These are phyloP conservation scores for Flaveria ramosissima DNA, from an alignment of 129 eudicot genomes.

Conservation along the genomic window DNA sequence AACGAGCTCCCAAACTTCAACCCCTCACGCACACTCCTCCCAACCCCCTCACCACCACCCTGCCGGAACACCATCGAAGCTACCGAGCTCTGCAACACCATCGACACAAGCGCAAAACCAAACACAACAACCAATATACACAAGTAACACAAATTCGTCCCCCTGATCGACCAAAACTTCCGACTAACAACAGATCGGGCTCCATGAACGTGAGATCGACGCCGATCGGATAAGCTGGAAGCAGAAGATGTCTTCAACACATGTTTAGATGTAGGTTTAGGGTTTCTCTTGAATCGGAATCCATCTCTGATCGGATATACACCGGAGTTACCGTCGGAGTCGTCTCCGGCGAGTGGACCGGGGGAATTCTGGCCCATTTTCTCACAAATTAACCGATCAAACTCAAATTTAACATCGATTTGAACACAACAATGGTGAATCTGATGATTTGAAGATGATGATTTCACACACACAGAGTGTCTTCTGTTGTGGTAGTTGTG, in stretches of 20 bases:
- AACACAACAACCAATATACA: slow-evolving; percentile 56
- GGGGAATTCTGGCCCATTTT: slow-evolving; percentile 43
- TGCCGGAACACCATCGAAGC: slow-evolving; percentile 54
- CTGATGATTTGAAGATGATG: slow-evolving; percentile 21
- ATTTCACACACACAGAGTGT: neutral
- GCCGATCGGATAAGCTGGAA: slow-evolving; percentile 48
- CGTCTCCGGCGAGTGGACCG: slow-evolving; percentile 41
- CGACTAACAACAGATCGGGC: slow-evolving; percentile 39
- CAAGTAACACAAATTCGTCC: slow-evolving; percentile 54
- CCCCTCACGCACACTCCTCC: slow-evolving; percentile 48
- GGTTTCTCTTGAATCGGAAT: slow-evolving; percentile 66
- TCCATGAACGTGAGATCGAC: slow-evolving; percentile 57
- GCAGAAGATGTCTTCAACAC: slow-evolving; percentile 24
- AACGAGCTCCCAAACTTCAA: slow-evolving; percentile 75
- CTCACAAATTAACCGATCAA: slow-evolving; percentile 9
- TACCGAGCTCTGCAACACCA: slow-evolving; percentile 92
- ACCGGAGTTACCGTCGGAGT: slow-evolving; percentile 28
- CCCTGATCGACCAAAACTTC: slow-evolving; percentile 52
- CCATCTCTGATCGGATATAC: slow-evolving; percentile 71
- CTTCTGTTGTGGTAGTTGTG: slow-evolving; percentile 27
- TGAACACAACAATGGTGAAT: slow-evolving; percentile 11
- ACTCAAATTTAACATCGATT: slow-evolving; percentile 19
- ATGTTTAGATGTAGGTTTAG: slow-evolving; percentile 32
- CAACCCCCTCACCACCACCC: slow-evolving; percentile 47
- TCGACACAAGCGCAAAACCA: slow-evolving; percentile 65